phyloP scores from a whole-genome alignment of 106 monocot species.

The Apostasia shenzhenica region DNA sequence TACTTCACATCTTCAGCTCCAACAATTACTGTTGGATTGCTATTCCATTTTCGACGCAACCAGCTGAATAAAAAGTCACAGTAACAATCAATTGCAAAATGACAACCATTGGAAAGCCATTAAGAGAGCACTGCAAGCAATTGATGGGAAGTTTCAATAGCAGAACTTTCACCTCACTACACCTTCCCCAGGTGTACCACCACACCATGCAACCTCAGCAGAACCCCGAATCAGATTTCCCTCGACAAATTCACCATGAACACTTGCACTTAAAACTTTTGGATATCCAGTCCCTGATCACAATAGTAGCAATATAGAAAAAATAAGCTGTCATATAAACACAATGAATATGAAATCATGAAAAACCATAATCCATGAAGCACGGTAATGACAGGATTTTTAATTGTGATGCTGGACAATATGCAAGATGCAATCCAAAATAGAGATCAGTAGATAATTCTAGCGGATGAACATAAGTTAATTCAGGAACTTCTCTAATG shows the following conservation, averaged over 20 bases:
- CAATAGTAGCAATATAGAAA: conserved; percentile 6
- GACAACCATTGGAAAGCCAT: background rate
- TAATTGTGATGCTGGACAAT: too few species aligned
- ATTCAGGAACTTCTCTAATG: too few species aligned
- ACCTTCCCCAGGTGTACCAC: conserved; percentile 88
- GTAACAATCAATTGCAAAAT: conserved; percentile 1
- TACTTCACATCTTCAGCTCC: conserved; percentile 90
- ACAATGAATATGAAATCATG: background rate
- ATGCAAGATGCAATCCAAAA: too few species aligned
- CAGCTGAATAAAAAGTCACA: conserved; percentile 34
- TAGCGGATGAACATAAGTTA: too few species aligned
- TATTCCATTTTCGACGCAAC: conserved; percentile 87
- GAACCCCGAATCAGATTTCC: conserved; percentile 77
- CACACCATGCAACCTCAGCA: conserved; percentile 97
- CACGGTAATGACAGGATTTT: too few species aligned
- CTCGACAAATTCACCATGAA: conserved; percentile 79
- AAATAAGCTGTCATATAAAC: background rate
- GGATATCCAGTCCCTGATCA: conserved; percentile 84
- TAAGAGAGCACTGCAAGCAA: background rate
- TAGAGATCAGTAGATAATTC: too few species aligned
- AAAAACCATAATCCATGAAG: background rate
- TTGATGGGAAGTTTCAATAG: background rate
- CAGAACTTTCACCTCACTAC: conserved; percentile 51
- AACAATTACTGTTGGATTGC: conserved; percentile 58
- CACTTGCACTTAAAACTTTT: conserved; percentile 57